Evolutionary conservation across 2,329 filamentous ascomycete genomes (phyloP).

Genomic region (Pyricularia sp.): DNA sequence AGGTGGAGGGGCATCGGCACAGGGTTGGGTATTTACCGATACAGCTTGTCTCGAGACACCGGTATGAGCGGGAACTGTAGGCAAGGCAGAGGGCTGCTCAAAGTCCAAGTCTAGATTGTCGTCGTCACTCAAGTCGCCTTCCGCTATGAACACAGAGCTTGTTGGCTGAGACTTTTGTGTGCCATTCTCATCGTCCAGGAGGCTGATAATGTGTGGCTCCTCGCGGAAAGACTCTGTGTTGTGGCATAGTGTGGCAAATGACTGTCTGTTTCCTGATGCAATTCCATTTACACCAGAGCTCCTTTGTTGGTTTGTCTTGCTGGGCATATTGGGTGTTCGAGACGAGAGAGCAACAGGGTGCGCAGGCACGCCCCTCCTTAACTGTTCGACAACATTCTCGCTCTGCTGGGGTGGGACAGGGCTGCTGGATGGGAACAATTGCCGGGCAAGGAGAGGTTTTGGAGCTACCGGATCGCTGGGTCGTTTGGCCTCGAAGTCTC

Average conservation of each 20-base stretch:
- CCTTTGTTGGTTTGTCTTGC: slow-evolving; percentile 1
- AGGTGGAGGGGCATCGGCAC: slow-evolving; percentile 16
- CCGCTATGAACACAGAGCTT: slow-evolving; percentile 51
- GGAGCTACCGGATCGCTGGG: slow-evolving; percentile 1
- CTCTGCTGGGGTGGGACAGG: slow-evolving; percentile 25
- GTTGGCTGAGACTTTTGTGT: slow-evolving; percentile 12
- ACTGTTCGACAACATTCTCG: slow-evolving; percentile 37
- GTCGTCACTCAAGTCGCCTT: slow-evolving; percentile 84
- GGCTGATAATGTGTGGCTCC: slow-evolving; percentile 24
- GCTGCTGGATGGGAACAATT: slow-evolving; percentile 49
- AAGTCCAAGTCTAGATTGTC: slow-evolving; percentile 63
- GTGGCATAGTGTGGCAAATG: slow-evolving; percentile 32
- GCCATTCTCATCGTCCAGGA: slow-evolving; percentile 17
- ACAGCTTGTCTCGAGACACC: slow-evolving; percentile 10
- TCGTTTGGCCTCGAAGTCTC: not conserved
- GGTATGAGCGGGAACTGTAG: slow-evolving; percentile 16
- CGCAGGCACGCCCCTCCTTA: slow-evolving; percentile 26
- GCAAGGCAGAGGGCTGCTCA: slow-evolving; percentile 47
- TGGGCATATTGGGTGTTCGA: slow-evolving; percentile 23
- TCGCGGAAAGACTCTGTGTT: slow-evolving; percentile 40
- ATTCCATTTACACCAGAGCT: not conserved
- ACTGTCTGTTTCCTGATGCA: slow-evolving; percentile 12
- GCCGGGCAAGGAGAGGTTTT: slow-evolving; percentile 32
- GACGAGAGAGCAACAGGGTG: slow-evolving; percentile 18
- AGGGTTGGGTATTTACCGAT: slow-evolving; percentile 11